These are phyloP conservation scores for Trichoderma sp. DNA, from an alignment of 2,329 filamentous ascomycete genomes.

Conservation along the genomic window DNA sequence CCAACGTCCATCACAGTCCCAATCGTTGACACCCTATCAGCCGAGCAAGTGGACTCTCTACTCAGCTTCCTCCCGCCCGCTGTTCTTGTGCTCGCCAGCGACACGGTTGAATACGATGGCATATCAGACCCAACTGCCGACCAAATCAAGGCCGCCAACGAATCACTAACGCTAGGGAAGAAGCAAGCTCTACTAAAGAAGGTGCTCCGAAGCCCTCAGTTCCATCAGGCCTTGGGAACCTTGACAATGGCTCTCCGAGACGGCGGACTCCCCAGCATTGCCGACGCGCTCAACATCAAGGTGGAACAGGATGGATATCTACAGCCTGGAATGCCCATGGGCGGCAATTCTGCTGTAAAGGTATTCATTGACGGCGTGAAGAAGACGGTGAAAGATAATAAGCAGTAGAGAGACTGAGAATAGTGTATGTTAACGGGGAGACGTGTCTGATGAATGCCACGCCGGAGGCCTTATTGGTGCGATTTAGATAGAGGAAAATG, in stretches of 20 bases:
- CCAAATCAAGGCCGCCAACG: conserved; percentile 71
- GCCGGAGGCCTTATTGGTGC: not conserved
- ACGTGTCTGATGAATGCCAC: not conserved
- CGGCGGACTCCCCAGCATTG: conserved; percentile 86
- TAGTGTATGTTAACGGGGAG: not conserved
- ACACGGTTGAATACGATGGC: conserved; percentile 56
- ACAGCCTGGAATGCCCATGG: conserved; percentile 77
- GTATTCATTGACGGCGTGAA: conserved; percentile 90
- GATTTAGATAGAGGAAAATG: not conserved
- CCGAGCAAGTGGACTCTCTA: conserved; percentile 72
- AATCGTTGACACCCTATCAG: conserved; percentile 67
- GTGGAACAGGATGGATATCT: conserved; percentile 86
- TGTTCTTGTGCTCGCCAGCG: conserved; percentile 76
- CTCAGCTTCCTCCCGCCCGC: conserved; percentile 78
- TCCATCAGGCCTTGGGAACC: conserved; percentile 82
- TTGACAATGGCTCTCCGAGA: conserved; percentile 87
- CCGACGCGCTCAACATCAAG: conserved; percentile 79
- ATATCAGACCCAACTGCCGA: conserved; percentile 70
- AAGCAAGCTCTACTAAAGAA: conserved; percentile 81
- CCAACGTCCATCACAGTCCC: conserved; percentile 77
- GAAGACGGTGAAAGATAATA: conserved; percentile 69
- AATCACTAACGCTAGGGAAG: conserved; percentile 71
- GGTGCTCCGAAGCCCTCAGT: conserved; percentile 87
- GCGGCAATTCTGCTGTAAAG: conserved; percentile 85
- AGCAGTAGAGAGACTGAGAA: conserved; percentile 31